Base-by-base conservation (phyloP, 805 yeast species). In the Helenozyma rhizophorensis region DNA sequence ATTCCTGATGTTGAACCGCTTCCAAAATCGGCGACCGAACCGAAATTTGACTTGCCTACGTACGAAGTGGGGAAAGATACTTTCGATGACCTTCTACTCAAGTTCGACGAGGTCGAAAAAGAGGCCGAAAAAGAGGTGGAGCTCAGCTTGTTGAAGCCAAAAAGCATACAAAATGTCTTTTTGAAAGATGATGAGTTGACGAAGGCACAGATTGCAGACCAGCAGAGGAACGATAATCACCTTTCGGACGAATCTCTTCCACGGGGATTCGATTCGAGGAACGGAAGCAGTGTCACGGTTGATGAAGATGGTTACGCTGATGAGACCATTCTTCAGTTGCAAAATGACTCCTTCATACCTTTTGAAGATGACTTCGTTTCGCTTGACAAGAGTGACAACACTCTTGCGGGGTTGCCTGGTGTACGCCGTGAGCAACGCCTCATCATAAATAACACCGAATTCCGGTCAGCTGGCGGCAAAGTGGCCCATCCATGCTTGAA, bases 131-230 rank as follows among this genome's bases (percentile, higher is more conserved):
- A 33, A 12, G 48, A 39, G 14, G 39, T 42, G 4, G 34, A 30
- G 10, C 19, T 36, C 10, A 30, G 28, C 19, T 17, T 17, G 8
- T 17, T 8, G 17, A 40, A 30, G 11, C 18, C 34, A 12, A 34
- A 33, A 23, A 30, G 39, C 15, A 27, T 38, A 9, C 46, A 42
- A 16, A 54, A 51, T 27, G 48, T 53, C 12, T 62, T 66, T 37
- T 52, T 65, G 28, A 56, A 50, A 32, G 72, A 66, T 44, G 72
- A 65, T 33, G 72, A 66, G 35, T 53, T 66, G 37, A 59, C 70
- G 1, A 47, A 43, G 21, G 70, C 56, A 21, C 71, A 65, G 38
- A 66, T 65, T 32, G 54, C 50, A 22, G 69, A 65, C 39, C 69
- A 59, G 36, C 60, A 62, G 38, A 36, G 49, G 13, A 58, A 53